Evolutionary conservation across 2,329 filamentous ascomycete genomes (phyloP).

Genomic region (Aspergillus floridensis): DNA sequence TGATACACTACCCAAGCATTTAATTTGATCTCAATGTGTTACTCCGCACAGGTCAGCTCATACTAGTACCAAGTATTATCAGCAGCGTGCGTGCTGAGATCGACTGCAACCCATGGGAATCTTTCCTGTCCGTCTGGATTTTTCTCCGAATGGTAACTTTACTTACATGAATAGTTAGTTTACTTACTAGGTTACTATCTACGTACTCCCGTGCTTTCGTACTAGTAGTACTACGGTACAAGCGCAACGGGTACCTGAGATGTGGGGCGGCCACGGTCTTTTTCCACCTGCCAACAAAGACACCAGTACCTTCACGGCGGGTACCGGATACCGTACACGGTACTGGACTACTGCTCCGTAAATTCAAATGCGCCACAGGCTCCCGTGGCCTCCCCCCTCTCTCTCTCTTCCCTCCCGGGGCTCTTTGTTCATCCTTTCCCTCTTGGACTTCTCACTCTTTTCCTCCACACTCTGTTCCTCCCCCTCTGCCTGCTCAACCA

Average conservation of each 20-base stretch:
- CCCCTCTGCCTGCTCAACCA: background rate
- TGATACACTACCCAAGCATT: no score
- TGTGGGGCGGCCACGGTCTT: slow-evolving; percentile 13
- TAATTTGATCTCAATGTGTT: no score
- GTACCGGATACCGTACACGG: slow-evolving; percentile 8
- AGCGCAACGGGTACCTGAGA: slow-evolving; percentile 21
- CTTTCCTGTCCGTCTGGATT: background rate
- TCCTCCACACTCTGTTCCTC: background rate
- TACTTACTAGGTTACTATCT: no score
- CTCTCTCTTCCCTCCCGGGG: background rate
- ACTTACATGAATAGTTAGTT: no score
- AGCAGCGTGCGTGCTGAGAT: background rate
- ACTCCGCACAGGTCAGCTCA: no score
- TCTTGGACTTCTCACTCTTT: background rate
- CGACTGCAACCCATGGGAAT: background rate
- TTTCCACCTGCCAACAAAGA: slow-evolving; percentile 17
- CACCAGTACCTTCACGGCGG: slow-evolving; percentile 12
- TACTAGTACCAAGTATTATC: no score
- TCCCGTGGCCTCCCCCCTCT: background rate
- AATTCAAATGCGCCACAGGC: background rate
- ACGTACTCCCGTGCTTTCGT: no score
- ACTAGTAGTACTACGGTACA: slow-evolving; percentile 5
- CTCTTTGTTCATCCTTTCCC: slow-evolving; percentile 1
- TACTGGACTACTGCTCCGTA: background rate
- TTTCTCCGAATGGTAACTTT: background rate